These are phyloP conservation scores for Cryptosporidium felis DNA, from an alignment of 169 alveolate species.

Conservation along the genomic window DNA sequence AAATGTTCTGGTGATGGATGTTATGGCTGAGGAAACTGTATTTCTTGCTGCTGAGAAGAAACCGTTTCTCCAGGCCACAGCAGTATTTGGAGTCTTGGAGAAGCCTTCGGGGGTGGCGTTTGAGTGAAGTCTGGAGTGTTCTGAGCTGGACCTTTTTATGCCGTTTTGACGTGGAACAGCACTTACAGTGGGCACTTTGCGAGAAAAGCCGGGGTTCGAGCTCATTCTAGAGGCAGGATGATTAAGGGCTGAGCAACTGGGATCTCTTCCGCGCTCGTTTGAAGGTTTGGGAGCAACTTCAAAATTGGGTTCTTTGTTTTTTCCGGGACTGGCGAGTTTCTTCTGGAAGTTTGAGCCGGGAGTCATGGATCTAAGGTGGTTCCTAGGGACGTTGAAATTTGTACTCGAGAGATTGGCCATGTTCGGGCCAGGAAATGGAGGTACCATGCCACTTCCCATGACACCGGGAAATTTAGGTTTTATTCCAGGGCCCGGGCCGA, in stretches of 20 bases:
- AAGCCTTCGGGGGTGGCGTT: not conserved
- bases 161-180: not conserved
- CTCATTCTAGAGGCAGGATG: conserved; percentile 15
- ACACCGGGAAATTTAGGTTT: no score
- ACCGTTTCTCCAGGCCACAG: not conserved
- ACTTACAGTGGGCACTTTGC: not conserved
- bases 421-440: no score
- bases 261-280: conserved; percentile 39
- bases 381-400: no score
- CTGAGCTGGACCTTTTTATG: conserved; percentile 33
- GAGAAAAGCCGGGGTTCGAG: conserved; percentile 8
- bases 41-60: conserved; percentile 55
- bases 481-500: no score
- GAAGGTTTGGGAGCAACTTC: not conserved
- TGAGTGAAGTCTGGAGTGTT: conserved; percentile 1
- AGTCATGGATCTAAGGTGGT: not conserved
- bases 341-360: not conserved
- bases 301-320: not conserved
- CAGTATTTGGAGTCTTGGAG: not conserved
- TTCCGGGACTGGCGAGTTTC: not conserved
- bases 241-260: not conserved
- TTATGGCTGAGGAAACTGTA: conserved; percentile 50
- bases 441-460: no score
- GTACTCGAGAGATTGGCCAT: no score
- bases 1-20: conserved; percentile 53